Base-by-base conservation (phyloP, 805 yeast genomes). In the Hyphopichia homilentoma region DNA sequence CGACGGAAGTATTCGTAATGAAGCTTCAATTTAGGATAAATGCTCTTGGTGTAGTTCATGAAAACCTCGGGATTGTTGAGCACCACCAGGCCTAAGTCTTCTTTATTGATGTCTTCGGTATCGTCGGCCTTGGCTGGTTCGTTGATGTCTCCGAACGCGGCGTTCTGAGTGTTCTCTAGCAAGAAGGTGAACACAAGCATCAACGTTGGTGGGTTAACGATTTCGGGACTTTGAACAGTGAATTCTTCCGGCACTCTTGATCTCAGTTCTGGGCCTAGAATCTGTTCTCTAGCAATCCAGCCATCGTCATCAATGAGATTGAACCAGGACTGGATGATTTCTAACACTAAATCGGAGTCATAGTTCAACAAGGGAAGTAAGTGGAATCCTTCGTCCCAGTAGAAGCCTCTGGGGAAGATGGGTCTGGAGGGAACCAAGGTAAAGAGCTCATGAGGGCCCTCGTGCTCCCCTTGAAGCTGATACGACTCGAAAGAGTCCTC, bases 321-420 rank as follows among this genome's bases (percentile, higher is more conserved):
- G 53, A 90, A 85, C 98, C 98, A 93, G 32, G 95, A 84, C 49
- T 80, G 72, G 36, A 89, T 52, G 12, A 93, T 80, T 43, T 86
- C 93, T 39, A 88, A 65, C 0, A 79, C 85, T 27, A 89, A 64
- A 49, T 86, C 95, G 11, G 84, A 70, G 57, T 93, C 97, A 52
- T 82, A 89, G 29, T 82, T 81, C 45, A 84, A 57, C 23, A 93
- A 64, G 6, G 95, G 95, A 25, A 89, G 65, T 38, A 90, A 65
- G 55, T 90, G 96, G 59, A 93, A 93, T 0, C 98, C 98, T 60
- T 93, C 98, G 59, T 93, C 98, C 98, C 98, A 93, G 52, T 85
- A 87, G 51, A 93, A 93, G 0, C 98, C 98, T 41, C 98, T 73
- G 3, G 98, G 97, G 59, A 93, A 93, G 50, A 85, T 86, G 1